These are phyloP conservation scores for Penicillium herquei DNA, from an alignment of 495 filamentous ascomycete genomes.

Conservation along the genomic window DNA sequence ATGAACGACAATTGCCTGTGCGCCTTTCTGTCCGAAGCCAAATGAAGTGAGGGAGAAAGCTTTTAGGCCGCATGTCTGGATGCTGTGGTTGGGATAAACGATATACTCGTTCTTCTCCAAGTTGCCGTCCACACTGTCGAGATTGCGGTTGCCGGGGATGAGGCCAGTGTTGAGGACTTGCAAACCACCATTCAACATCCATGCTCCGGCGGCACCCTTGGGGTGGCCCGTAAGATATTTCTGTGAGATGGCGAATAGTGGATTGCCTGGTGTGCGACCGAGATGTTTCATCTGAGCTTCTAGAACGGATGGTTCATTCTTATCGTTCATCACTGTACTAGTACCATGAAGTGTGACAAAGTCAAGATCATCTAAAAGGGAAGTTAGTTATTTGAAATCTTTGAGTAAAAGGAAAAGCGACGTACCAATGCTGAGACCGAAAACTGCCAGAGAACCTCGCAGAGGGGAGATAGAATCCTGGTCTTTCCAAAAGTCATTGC, in stretches of 20 bases:
- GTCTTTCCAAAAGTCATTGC: slow-evolving; percentile 95
- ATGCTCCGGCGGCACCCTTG: slow-evolving; percentile 97
- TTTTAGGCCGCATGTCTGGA: slow-evolving; percentile 97
- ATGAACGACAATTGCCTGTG: slow-evolving; percentile 95
- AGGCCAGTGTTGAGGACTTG: slow-evolving; percentile 91
- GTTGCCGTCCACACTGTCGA: slow-evolving; percentile 92
- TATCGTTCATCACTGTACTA: slow-evolving; percentile 97
- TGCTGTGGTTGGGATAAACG: slow-evolving; percentile 88
- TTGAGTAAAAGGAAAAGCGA: too few species aligned
- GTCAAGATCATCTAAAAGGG: slow-evolving; percentile 63
- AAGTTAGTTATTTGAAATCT: too few species aligned
- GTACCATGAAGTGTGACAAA: slow-evolving; percentile 99
- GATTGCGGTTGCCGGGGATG: slow-evolving; percentile 97
- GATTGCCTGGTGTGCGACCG: slow-evolving; percentile 92
- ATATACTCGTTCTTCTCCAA: slow-evolving; percentile 98
- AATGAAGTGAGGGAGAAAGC: slow-evolving; percentile 99
- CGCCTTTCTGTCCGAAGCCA: slow-evolving; percentile 98
- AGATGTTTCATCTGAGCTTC: slow-evolving; percentile 79
- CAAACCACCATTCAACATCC: slow-evolving; percentile 98
- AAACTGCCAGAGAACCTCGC: slow-evolving; percentile 90
- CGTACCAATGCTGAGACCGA: slow-evolving; percentile 84
- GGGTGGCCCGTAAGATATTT: slow-evolving; percentile 99
- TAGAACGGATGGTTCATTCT: slow-evolving; percentile 98
- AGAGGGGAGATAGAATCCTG: slow-evolving; percentile 91
- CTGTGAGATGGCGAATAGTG: slow-evolving; percentile 96